These are phyloP conservation scores for Alternaria consortialis DNA, from an alignment of 2,329 filamentous ascomycete genomes.

Conservation along the genomic window DNA sequence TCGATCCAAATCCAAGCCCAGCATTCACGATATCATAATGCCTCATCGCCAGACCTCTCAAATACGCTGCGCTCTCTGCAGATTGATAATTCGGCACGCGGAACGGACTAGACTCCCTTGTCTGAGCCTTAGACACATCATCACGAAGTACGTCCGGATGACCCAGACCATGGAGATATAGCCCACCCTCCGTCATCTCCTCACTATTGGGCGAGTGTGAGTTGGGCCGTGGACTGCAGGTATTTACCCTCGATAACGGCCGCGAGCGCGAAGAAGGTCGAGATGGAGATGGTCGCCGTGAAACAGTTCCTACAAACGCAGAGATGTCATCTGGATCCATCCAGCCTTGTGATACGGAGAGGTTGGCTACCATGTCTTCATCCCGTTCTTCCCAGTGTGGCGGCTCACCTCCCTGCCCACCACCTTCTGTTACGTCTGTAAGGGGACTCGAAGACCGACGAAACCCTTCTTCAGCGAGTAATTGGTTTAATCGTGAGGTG, in stretches of 20 bases:
- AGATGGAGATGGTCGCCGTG: not conserved
- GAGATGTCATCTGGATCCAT: slow-evolving; percentile 3
- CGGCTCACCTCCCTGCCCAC: not conserved
- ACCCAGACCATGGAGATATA: slow-evolving; percentile 8
- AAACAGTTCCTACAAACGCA: slow-evolving; percentile 1
- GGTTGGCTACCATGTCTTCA: slow-evolving; percentile 1
- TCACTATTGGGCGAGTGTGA: not conserved
- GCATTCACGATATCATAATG: not conserved
- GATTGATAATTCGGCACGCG: not conserved
- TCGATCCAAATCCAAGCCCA: not conserved
- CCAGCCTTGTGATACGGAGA: not conserved
- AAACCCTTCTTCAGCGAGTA: not conserved
- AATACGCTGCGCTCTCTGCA: not conserved
- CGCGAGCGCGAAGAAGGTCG: not conserved
- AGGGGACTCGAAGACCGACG: not conserved
- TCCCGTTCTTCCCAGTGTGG: not conserved
- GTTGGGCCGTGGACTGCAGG: not conserved
- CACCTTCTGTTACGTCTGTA: slow-evolving; percentile 2
- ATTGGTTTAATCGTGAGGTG: slow-evolving; percentile 12
- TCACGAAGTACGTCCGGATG: not conserved
- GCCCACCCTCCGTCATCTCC: not conserved
- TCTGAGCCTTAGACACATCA: not conserved
- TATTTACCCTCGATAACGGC: not conserved
- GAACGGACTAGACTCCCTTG: not conserved
- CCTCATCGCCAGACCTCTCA: not conserved